These are phyloP conservation scores for Haberlea rhodopensis DNA, from an alignment of 257 asterid species.

Conservation along the genomic window DNA sequence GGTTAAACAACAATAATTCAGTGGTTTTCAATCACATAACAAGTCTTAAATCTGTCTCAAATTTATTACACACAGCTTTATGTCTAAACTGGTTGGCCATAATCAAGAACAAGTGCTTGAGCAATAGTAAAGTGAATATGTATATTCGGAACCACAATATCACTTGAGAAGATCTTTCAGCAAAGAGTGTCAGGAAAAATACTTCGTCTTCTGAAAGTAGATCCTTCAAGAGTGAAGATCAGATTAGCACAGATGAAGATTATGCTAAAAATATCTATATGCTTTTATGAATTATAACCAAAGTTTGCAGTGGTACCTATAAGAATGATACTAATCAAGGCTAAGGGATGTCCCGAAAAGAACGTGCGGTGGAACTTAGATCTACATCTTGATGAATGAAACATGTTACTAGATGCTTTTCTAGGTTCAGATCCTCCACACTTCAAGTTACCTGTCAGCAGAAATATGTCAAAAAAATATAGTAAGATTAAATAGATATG, in stretches of 20 bases:
- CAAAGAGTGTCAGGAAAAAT: not conserved
- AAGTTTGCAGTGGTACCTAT: not conserved
- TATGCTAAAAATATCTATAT: not conserved
- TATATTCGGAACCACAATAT: not conserved
- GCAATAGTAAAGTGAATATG: not conserved
- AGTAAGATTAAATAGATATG: too few relatives aligned
- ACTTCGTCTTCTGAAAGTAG: not conserved
- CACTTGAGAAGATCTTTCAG: not conserved
- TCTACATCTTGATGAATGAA: too few relatives aligned
- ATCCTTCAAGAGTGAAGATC: not conserved
- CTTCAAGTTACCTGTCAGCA: not conserved
- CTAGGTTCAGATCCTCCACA: not conserved
- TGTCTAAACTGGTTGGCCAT: not conserved
- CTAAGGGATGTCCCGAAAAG: not conserved
- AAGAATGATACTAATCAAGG: not conserved
- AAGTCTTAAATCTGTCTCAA: not conserved
- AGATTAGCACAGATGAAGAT: not conserved
- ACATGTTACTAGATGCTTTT: too few relatives aligned
- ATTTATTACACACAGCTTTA: not conserved
- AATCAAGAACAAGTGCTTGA: not conserved
- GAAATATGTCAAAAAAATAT: not conserved
- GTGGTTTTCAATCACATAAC: not conserved
- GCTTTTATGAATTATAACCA: not conserved
- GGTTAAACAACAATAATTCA: not conserved
- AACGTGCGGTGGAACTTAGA: not conserved